phyloP scores from a whole-genome alignment of 805 yeast species.

The Nakazawaea wyomingensis region DNA sequence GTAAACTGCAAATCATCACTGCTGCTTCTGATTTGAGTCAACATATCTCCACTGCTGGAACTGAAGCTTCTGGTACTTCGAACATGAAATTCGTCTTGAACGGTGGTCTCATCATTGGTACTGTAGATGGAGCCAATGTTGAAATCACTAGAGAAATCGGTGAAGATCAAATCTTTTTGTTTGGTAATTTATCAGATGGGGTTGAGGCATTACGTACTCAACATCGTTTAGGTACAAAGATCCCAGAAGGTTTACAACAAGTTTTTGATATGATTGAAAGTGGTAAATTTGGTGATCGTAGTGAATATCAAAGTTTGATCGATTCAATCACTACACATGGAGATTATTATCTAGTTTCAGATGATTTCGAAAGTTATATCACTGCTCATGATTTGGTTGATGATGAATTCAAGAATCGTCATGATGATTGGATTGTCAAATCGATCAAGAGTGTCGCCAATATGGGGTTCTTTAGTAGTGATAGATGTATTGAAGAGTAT shows the following conservation, averaged over 20 bases:
- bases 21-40: slow-evolving; percentile 91
- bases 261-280: slow-evolving; percentile 65
- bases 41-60: slow-evolving; percentile 95
- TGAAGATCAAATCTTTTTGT: slow-evolving; percentile 85
- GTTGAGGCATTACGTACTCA: slow-evolving; percentile 80
- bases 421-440: slow-evolving; percentile 72
- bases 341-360: slow-evolving; percentile 81
- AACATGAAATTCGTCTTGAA: slow-evolving; percentile 93
- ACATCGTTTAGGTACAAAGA: slow-evolving; percentile 53
- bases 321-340: slow-evolving; percentile 70
- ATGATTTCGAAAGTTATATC: slow-evolving; percentile 83
- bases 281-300: slow-evolving; percentile 66
- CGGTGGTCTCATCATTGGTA: slow-evolving; percentile 92
- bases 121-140: slow-evolving; percentile 96
- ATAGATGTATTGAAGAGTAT: slow-evolving; percentile 86
- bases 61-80: slow-evolving; percentile 94
- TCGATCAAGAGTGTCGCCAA: slow-evolving; percentile 78
- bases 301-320: slow-evolving; percentile 61
- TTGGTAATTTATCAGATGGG: slow-evolving; percentile 85
- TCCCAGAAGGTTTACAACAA: slow-evolving; percentile 53
- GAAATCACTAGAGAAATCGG: slow-evolving; percentile 93
- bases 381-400: slow-evolving; percentile 79
- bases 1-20: slow-evolving; percentile 85
- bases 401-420: slow-evolving; percentile 55
- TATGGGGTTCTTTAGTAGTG: slow-evolving; percentile 90